Evolutionary conservation across 306 rosid genomes (phyloP), one percentile per base, ranked within the genome.

Genomic region (Gastrolobium bilobum): DNA sequence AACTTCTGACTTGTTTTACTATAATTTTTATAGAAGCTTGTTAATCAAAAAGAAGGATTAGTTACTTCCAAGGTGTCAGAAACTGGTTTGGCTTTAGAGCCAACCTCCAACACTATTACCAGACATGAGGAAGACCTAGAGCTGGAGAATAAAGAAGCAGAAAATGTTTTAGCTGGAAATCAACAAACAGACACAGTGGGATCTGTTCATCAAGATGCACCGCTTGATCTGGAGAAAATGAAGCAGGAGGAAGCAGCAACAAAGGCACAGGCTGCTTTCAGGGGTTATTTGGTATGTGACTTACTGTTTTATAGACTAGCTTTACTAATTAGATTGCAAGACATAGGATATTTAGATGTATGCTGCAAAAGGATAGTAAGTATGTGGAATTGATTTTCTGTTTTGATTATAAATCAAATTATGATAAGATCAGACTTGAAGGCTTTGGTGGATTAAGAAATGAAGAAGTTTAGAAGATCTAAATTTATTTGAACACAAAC

Each of bases 221-320:
- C 73, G 0, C 71, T 42, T 71, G 97, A 90, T 89, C 90, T 87
- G 4, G 98, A 93, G 84, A 85, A 79, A 80, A 81, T 80, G 42
- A 89, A 80, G 92, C 88, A 4, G 83, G 99, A 89, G 87, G 88
- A 90, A 85, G 98, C 99, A 68, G 99, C 98, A 61, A 84, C 93
- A 5, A 89, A 86, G 86, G 91, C 90, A 51, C 99, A 96, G 87
- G 99, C 98, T 85, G 94, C 98, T 59, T 93, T 96, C 83, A 84
- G 98, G 85, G 99, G 99, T 83, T 96, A 96, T 89, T 82, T 96
- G 93, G 99, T 93, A 87, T 68, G 69, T 80, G 35, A 84, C 68
- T 84, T 33, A 59, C 51, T 53, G 20, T 60, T 40, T 34, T 65
- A 51, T 10, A 4, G 35, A 63, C 47, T 67, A 52, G 26, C 56